Base-by-base conservation (phyloP, 2,329 filamentous ascomycete genomes). In the Coniochaeta pulveracea region DNA sequence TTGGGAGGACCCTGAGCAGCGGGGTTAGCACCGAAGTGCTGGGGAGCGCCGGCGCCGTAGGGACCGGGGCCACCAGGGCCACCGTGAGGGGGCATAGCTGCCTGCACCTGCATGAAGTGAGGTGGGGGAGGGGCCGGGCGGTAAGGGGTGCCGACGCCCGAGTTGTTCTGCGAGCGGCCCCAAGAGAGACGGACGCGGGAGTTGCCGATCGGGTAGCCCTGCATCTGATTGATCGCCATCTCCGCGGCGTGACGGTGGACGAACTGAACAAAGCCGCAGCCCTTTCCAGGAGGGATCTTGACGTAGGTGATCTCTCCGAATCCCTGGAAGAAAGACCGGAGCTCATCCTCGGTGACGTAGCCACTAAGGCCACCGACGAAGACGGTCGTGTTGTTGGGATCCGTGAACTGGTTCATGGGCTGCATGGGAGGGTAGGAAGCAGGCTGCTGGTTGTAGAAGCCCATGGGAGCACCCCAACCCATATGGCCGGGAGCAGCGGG, bases 181-280 rank as follows among this genome's bases (percentile, higher is more conserved):
- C 91, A 98, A 57, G 85, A 94, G 46, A 98, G 74, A 50, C 91
- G 86, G 39, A 98, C 91, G 45, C 91, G 86, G 29, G 89, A 96
- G 71, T 98, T 98, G 36, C 91, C 91, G 51, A 98, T 98, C 16
- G 91, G 91, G 57, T 98, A 98, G 40, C 91, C 91, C 64, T 98
- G 91, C 91, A 98, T 98, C 64, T 98, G 91, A 66, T 98, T 98
- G 73, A 98, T 98, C 47, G 91, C 91, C 91, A 98, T 98, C 66
- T 98, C 91, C 10, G 91, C 91, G 34, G 91, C 91, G 52, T 98
- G 91, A 45, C 91, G 86, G 66, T 98, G 91, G 37, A 98, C 91
- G 49, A 98, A 98, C 62, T 98, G 91, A 38, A 98, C 91, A 55
- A 98, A 98, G 37, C 91, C 91, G 53, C 91, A 98, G 47, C 91